phyloP scores from a whole-genome alignment of 2,329 filamentous ascomycete genomes.

The Emmonsiellopsis sp. region DNA sequence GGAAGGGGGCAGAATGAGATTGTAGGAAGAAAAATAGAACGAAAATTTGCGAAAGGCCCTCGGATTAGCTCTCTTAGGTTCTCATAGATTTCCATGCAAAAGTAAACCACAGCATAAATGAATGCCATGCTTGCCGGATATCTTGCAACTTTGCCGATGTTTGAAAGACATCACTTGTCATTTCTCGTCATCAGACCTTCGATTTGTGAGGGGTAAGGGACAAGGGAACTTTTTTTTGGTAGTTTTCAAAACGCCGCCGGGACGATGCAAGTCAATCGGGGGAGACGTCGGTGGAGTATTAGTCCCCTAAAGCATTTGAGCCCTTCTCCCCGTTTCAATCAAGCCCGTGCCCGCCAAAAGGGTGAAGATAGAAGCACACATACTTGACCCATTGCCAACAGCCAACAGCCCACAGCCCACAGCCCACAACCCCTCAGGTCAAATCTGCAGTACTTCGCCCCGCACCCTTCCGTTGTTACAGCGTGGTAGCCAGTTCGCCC shows the following conservation, averaged over 20 bases:
- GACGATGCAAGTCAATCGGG: too few relatives aligned
- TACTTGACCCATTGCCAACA: not conserved
- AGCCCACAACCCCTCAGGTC: not conserved
- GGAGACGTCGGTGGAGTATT: too few relatives aligned
- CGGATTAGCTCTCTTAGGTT: constrained; percentile 39
- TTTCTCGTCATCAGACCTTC: constrained; percentile 4
- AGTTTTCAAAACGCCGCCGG: constrained; percentile 2
- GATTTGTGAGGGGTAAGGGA: not conserved
- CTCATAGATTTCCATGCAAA: constrained; percentile 34
- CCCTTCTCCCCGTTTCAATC: too few relatives aligned
- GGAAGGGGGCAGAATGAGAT: constrained; percentile 1
- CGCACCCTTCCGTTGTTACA: not conserved
- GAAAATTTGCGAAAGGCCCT: constrained; percentile 18
- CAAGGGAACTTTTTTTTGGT: not conserved
- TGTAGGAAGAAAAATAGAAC: not conserved
- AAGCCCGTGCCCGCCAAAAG: not conserved
- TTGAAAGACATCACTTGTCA: constrained; percentile 5
- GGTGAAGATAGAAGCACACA: not conserved
- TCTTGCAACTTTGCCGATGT: constrained; percentile 32
- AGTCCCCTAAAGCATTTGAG: too few relatives aligned
- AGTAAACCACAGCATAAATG: not conserved
- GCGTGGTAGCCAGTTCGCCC: not conserved
- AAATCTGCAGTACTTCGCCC: not conserved
- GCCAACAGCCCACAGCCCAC: not conserved
- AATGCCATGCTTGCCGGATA: constrained; percentile 26